phyloP scores from a whole-genome alignment of 176 grass and related monocot species.

The Melocanna baccifera region DNA sequence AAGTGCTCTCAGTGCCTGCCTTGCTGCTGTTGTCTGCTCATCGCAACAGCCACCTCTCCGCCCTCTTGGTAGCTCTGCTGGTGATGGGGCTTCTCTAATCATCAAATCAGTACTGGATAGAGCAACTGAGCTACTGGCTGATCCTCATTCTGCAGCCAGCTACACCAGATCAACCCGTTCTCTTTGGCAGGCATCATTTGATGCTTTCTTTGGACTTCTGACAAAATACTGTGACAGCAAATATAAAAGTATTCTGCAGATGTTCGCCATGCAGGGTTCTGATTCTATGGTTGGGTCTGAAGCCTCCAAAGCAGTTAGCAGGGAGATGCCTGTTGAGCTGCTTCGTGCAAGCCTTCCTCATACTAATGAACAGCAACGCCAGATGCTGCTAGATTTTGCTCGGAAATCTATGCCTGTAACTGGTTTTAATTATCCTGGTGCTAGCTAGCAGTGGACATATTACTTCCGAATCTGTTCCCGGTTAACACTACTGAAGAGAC shows the following conservation, averaged over 20 bases:
- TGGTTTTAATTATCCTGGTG: conserved; percentile 38
- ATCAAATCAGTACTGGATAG: conserved; percentile 84
- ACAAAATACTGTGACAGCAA: conserved; percentile 86
- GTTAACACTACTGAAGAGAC: conserved; percentile 21
- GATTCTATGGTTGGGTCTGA: conserved; percentile 50
- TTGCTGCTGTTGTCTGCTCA: conserved; percentile 92
- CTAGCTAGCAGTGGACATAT: conserved; percentile 16
- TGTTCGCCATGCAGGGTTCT: conserved; percentile 51
- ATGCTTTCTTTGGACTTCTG: conserved; percentile 86
- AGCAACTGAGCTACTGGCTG: conserved; percentile 69
- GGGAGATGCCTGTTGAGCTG: conserved; percentile 87
- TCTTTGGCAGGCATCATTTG: conserved; percentile 96
- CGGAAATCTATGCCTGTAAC: conserved; percentile 56
- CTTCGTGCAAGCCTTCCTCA: conserved; percentile 83
- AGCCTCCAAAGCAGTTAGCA: conserved; percentile 60
- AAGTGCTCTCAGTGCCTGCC: conserved; percentile 80
- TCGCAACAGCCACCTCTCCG: conserved; percentile 84
- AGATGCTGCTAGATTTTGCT: conserved; percentile 74
- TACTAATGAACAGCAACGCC: conserved; percentile 73
- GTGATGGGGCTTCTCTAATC: conserved; percentile 77
- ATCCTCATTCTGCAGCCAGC: conserved; percentile 63
- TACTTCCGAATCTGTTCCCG: conserved; percentile 56
- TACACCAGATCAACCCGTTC: conserved; percentile 65
- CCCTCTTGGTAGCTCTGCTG: conserved; percentile 74
- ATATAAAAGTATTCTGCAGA: conserved; percentile 85